A percentile compares a stretch with the other conserved stretches of the same genome.
Evolutionary conservation across 768 basidiomycete species (phyloP).

Genomic region (Rhizopogon vinicolor): DNA sequence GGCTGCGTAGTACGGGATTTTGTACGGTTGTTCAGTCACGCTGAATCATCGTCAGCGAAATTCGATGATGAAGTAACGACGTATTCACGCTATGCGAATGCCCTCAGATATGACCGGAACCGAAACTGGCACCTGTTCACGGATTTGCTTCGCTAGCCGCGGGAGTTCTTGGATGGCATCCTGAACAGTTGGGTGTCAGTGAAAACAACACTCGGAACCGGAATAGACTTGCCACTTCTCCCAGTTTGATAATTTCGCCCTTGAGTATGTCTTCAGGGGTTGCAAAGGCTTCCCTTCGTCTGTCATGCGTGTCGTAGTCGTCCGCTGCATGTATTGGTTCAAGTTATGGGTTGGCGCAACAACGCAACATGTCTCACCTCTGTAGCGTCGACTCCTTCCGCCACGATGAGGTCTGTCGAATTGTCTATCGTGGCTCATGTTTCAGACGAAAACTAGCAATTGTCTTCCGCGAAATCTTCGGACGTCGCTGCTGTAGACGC

Average conservation of each 20-base stretch:
- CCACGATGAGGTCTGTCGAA: constrained; percentile 47
- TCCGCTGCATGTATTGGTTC: constrained; percentile 33
- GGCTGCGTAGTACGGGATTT: constrained; percentile 86
- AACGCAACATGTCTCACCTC: constrained; percentile 41
- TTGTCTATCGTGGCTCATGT: constrained; percentile 60
- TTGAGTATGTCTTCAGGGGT: constrained; percentile 72
- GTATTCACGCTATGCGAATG: constrained; percentile 60
- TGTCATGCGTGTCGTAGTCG: constrained; percentile 57
- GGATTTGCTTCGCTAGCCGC: constrained; percentile 60
- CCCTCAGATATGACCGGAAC: constrained; percentile 68
- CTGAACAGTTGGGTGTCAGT: constrained; percentile 30
- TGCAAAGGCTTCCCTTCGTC: constrained; percentile 59
- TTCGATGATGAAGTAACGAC: background rate
- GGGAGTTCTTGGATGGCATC: constrained; percentile 68
- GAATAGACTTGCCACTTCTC: constrained; percentile 67
- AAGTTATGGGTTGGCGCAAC: background rate
- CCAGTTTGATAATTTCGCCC: constrained; percentile 62
- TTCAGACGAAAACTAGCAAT: constrained; percentile 5
- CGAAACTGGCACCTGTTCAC: constrained; percentile 51
- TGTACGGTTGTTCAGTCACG: constrained; percentile 90
- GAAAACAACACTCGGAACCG: background rate
- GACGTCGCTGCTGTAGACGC: constrained; percentile 3
- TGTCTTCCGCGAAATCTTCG: constrained; percentile 4
- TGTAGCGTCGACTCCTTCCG: constrained; percentile 41
- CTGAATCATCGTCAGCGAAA: constrained; percentile 32